Base-by-base conservation (phyloP, 2,329 filamentous ascomycete species). In the Cordyceps cicadae region DNA sequence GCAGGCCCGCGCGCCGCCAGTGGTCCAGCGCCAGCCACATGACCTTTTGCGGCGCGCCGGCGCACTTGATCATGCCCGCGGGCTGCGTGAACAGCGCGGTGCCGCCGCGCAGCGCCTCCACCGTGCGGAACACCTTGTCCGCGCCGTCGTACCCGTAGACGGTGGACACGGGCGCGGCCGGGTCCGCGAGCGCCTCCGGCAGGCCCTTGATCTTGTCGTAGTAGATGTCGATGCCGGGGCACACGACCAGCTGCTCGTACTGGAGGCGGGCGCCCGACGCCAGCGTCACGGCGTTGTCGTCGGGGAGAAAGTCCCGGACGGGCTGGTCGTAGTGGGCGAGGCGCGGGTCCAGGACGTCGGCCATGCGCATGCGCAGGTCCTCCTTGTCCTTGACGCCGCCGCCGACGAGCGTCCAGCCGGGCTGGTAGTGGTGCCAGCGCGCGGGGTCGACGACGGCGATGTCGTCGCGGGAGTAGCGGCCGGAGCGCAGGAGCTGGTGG, bases 401-500 rank as follows among this genome's bases (percentile, higher is more conserved):
- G 49, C 85, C 86, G 2, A 88, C 86, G 1, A 88, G 76, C 2
- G 86, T 88, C 85, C 85, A 88, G 59, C 86, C 86, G 1, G 86
- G 84, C 70, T 88, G 86, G 69, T 87, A 88, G 72, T 88, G 78
- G 68, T 88, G 85, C 77, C 79, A 85, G 64, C 73, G 69, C 0
- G 85, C 78, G 0, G 86, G 86, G 64, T 88, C 86, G 49, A 88
- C 73, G 29, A 88, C 67, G 32, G 86, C 85, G 63, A 88, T 86
- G 62, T 88, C 86, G 37, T 84, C 76, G 49, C 77, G 73, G 0
- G 70, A 64, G 66, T 87, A 87, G 29, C 77, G 77, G 49, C 83
- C 84, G 0, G 77, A 76, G 2, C 79, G 79, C 3, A 88, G 79
- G 3, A 90, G 80, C 73, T 90, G 87, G 67, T 89, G 86, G 66